Conservation (phyloP, 805 yeast genomes). For the Suhomyces prunicola region DNA sequence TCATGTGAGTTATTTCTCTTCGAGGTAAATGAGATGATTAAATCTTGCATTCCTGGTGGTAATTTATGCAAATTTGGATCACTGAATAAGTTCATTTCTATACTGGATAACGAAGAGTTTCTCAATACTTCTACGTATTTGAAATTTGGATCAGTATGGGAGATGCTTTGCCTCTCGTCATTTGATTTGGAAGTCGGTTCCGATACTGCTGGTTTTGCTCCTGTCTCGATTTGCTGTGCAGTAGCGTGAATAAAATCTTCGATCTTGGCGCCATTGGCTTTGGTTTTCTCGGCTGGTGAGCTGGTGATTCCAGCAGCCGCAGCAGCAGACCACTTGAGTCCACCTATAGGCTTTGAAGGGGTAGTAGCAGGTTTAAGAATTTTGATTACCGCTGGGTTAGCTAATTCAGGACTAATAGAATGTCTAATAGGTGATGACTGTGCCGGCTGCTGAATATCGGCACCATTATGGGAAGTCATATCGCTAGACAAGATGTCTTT, state of each 20-base stretch:
- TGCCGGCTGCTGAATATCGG: neutral
- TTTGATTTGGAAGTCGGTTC: neutral
- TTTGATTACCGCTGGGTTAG: constrained; percentile 40
- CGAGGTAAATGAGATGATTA: constrained; percentile 37
- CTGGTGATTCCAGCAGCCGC: constrained; percentile 41
- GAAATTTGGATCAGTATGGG: neutral
- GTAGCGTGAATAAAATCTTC: neutral
- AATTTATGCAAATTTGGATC: constrained; percentile 31
- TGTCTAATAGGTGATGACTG: constrained; percentile 10
- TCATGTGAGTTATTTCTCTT: constrained; percentile 24
- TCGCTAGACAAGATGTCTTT: constrained; percentile 1
- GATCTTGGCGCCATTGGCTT: neutral
- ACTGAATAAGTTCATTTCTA: constrained; percentile 33
- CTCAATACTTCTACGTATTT: constrained; percentile 26
- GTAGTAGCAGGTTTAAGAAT: constrained; percentile 53
- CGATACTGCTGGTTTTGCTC: neutral
- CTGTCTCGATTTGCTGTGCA: neutral
- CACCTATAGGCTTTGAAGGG: constrained; percentile 53
- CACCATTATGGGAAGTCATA: neutral
- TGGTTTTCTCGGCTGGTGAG: neutral
- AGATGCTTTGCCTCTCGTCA: neutral
- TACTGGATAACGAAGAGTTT: constrained; percentile 27
- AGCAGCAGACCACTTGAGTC: constrained; percentile 55
- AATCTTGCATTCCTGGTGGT: constrained; percentile 44
- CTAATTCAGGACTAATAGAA: constrained; percentile 22